These are phyloP conservation scores for Hypomyces rosellus DNA, from an alignment of 2,329 filamentous ascomycete genomes.

Conservation along the genomic window DNA sequence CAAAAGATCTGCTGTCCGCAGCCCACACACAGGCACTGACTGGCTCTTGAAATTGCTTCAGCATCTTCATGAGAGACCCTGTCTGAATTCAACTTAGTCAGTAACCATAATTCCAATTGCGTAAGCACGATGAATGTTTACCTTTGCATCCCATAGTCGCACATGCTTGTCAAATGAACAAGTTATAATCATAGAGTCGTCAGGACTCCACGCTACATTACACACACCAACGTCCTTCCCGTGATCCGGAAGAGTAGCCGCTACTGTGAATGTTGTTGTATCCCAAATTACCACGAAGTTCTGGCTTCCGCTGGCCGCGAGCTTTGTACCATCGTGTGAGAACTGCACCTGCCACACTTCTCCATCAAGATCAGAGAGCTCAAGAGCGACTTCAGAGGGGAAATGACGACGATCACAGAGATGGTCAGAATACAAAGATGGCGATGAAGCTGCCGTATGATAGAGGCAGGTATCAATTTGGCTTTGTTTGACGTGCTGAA, in stretches of 20 bases:
- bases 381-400: constrained; percentile 62
- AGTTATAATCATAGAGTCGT: constrained; percentile 78
- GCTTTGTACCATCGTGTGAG: constrained; percentile 74
- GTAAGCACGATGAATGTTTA: constrained; percentile 33
- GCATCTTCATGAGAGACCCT: constrained; percentile 55
- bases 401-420: constrained; percentile 74
- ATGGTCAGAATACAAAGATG: constrained; percentile 87
- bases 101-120: not conserved
- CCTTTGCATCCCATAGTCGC: constrained; percentile 66
- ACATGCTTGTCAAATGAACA: constrained; percentile 72
- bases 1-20: constrained; percentile 67
- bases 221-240: constrained; percentile 57
- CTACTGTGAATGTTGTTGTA: constrained; percentile 59
- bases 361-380: constrained; percentile 66
- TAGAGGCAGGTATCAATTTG: constrained; percentile 83
- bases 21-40: constrained; percentile 90
- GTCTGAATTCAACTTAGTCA: constrained; percentile 36
- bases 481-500: constrained; percentile 75
- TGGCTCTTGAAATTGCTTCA: constrained; percentile 71
- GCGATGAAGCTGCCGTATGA: constrained; percentile 72
- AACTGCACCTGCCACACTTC: constrained; percentile 93
- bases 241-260: constrained; percentile 60
- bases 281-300: constrained; percentile 77
- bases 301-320: constrained; percentile 78
- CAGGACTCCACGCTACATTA: constrained; percentile 85